Conservation (phyloP, 192 early-diverging fungal genomes). For the Coemansia sp. region DNA sequence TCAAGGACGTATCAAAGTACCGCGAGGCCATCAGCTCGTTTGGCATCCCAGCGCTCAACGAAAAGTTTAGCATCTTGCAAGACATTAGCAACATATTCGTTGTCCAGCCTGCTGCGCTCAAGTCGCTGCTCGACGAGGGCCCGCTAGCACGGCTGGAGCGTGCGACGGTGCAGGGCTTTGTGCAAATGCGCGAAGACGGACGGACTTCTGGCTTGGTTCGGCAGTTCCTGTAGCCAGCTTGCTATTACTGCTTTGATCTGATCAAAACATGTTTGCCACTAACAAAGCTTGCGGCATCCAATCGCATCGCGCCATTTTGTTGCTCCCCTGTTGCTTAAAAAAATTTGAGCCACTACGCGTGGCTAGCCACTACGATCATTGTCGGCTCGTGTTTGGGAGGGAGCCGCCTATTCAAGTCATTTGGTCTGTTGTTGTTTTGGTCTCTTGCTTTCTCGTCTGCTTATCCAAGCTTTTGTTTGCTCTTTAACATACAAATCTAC, state of each 20-base stretch:
- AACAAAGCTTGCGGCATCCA: background rate
- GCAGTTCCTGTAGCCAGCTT: constrained; percentile 15
- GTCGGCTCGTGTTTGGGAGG: constrained; percentile 5
- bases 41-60: constrained; percentile 71
- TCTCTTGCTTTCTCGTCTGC: constrained; percentile 6
- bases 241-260: background rate
- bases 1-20: constrained; percentile 94
- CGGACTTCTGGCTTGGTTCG: constrained; percentile 53
- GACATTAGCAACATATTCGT: constrained; percentile 93
- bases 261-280: background rate
- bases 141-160: constrained; percentile 79
- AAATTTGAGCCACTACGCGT: background rate
- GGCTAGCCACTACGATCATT: background rate
- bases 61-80: constrained; percentile 87
- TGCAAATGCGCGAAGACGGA: constrained; percentile 87
- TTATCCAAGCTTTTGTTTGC: constrained; percentile 12
- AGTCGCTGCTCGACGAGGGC: constrained; percentile 84
- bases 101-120: constrained; percentile 87
- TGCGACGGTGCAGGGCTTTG: constrained; percentile 80
- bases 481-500: constrained; percentile 3
- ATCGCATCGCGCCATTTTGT: background rate
- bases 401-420: background rate
- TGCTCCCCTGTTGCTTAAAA: background rate
- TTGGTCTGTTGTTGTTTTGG: constrained; percentile 3
- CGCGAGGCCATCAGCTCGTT: constrained; percentile 82